Base-by-base conservation (phyloP, 139 green algal genomes). In the Ettlia oleoabundans region DNA sequence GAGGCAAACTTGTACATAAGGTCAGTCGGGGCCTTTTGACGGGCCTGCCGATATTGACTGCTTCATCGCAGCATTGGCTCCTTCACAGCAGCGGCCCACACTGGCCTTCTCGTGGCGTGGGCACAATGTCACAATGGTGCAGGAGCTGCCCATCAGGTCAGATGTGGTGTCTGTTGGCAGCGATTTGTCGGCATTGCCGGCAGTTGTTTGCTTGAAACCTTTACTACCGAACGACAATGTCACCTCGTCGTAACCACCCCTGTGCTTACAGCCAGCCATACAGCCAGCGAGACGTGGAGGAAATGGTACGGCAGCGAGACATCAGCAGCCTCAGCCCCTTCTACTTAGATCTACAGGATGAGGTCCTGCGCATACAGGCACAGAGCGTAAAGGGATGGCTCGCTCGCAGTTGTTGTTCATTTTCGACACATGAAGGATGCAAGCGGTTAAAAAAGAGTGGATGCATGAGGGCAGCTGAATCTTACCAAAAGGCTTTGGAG, bases 271-370 rank as follows among this genome's bases (percentile, higher is more conserved):
- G 78, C 71, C 61, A 38, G 33, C 85, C 82, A n/a, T 68, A 40
- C 61, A 65, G 28, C 9, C 28, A 37, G 32, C 42, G 52, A 42
- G 86, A 93, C 41, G 85, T 97, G 30, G 85, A 92, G 40, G 52
- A 76, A 4, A 75, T 97, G 73, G 81, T 88, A 28, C 33, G 42
- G 13, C 53, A 84, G 22, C 89, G 89, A 70, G 87, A 91, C 21
- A 37, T 91, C 26, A 55, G 71, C 28, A 52, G 47, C 52, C 85
- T 94, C 33, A 93, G 91, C 77, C 80, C 86, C 26, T 94, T 89
- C 77, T 97, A 97, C 80, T n/a, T 95, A 9, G 93, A 97, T 83
- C 65, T 97, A 13, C 79, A 77, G 64, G 85, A 85, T 41, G 87
- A 93, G 78, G 38, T 87, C 33, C 40, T 38, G 26, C 52, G 83